These are phyloP conservation scores for Yamadazyma insecticola DNA, from an alignment of 805 yeast genomes.

Conservation along the genomic window DNA sequence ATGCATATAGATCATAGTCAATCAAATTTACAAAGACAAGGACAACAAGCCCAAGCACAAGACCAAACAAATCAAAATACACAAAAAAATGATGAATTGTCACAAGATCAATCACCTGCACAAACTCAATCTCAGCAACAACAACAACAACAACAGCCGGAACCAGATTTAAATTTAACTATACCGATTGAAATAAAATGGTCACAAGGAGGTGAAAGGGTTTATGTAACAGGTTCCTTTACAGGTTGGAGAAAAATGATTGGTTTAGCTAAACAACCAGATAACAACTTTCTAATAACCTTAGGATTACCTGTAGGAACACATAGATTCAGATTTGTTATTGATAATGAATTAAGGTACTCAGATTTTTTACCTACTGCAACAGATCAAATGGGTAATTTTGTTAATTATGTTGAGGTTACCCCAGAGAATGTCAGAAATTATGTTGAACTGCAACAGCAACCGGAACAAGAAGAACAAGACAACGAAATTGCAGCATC, in stretches of 20 bases:
- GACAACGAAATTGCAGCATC: conserved; percentile 2
- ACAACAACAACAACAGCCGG: conserved; percentile 6
- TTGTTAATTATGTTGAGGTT: conserved; percentile 86
- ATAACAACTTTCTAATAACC: conserved; percentile 59
- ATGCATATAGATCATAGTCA: conserved; percentile 18
- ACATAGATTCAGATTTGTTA: conserved; percentile 88
- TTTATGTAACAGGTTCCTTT: conserved; percentile 94
- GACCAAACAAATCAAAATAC: background rate
- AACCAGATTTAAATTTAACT: conserved; percentile 25
- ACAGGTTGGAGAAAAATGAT: conserved; percentile 99
- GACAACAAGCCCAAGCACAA: conserved; percentile 8
- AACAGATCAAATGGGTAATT: conserved; percentile 94
- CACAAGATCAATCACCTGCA: conserved; percentile 1
- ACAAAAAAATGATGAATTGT: background rate
- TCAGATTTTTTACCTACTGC: conserved; percentile 92
- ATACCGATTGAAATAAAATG: conserved; percentile 72
- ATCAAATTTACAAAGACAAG: conserved; percentile 18
- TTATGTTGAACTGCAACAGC: conserved; percentile 21
- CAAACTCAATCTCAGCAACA: conserved; percentile 6
- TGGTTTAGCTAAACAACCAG: conserved; percentile 58
- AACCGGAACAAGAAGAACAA: conserved; percentile 8
- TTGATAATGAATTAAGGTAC: conserved; percentile 87
- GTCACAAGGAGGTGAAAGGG: conserved; percentile 96
- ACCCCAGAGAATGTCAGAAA: conserved; percentile 35
- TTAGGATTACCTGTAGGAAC: conserved; percentile 85